Evolutionary conservation across 352 stramenopile genomes (phyloP).

Genomic region (Globisporangium radiosum): DNA sequence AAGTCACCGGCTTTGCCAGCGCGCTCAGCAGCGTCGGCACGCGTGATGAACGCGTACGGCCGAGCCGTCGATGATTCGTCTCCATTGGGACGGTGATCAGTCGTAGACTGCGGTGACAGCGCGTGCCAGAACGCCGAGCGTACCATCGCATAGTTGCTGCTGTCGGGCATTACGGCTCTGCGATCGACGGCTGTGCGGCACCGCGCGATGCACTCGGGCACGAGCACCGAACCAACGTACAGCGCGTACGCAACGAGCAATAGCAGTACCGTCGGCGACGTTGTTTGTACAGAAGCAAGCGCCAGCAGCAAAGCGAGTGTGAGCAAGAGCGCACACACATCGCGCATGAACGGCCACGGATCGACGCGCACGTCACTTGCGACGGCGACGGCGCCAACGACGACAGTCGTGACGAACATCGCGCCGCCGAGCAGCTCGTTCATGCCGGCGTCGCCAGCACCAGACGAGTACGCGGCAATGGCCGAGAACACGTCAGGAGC

Average conservation of each 20-base stretch:
- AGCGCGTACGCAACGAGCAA: slow-evolving; percentile 44
- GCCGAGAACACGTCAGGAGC: slow-evolving; percentile 95
- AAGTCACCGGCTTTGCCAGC: slow-evolving; percentile 9
- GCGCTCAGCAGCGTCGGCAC: slow-evolving; percentile 12
- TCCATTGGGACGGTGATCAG: slow-evolving; percentile 11
- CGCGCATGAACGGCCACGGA: slow-evolving; percentile 56
- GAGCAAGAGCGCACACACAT: slow-evolving; percentile 43
- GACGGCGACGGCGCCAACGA: slow-evolving; percentile 87
- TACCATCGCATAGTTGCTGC: slow-evolving; percentile 18
- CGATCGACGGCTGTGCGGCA: slow-evolving; percentile 9
- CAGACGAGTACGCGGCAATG: slow-evolving; percentile 81
- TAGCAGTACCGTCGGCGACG: slow-evolving; percentile 27
- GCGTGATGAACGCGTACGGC: slow-evolving; percentile 44
- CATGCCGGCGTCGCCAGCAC: slow-evolving; percentile 69
- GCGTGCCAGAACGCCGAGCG: slow-evolving; percentile 78
- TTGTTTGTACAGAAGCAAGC: slow-evolving; percentile 24
- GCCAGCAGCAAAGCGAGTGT: slow-evolving; percentile 36
- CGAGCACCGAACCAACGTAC: slow-evolving; percentile 56
- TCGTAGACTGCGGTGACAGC: slow-evolving; percentile 26
- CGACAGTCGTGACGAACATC: slow-evolving; percentile 94
- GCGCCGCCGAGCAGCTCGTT: slow-evolving; percentile 92
- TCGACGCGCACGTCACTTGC: slow-evolving; percentile 53
- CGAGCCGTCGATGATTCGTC: slow-evolving; percentile 5
- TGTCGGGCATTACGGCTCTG: neutral
- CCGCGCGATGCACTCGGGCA: slow-evolving; percentile 40